Evolutionary conservation across 2,329 filamentous ascomycete genomes (phyloP), one percentile per base, ranked within the genome.

Genomic region (Diplocarpon mali): DNA sequence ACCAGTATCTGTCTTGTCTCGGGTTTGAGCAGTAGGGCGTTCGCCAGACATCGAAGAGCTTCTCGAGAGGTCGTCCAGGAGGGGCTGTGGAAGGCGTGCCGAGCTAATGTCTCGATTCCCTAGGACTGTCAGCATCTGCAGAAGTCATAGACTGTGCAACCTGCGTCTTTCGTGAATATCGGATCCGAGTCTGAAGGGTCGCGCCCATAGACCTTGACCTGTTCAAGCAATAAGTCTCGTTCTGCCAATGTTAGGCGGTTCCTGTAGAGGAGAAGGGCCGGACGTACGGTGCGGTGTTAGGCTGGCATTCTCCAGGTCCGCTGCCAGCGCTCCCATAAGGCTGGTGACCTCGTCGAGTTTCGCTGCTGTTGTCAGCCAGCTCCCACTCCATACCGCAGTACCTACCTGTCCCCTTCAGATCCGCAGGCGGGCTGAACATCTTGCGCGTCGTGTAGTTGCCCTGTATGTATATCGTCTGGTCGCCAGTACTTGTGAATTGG

Each of bases 11-110:
- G 81, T 40, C 85, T 76, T 35, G 82, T 80, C 34, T 75, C 69
- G 9, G 75, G 68, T 49, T 79, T 71, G 14, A 93, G 72, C 0
- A 93, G 69, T 57, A 95, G 67, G 8, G 87, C 80, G 64, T 96
- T 96, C 55, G 86, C 89, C 38, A 96, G 65, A 55, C 87, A 89
- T 56, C 87, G 76, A 32, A 95, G 68, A 1, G 80, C 89, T 59
- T 88, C 85, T 46, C 80, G 78, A 2, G 83, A 83, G 1, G 81
- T 78, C 8, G 72, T 72, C 27, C 67, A 67, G 2, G 75, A 78
- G 20, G 72, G 67, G 49, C 73, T 77, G 40, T 85, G 73, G 56
- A 95, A 85, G 3, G 82, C 84, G 69, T 90, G 81, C 41, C 69
- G 73, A 27, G 78, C 72, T 35, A 96, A 69, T 37, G 78, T 83